These are phyloP conservation scores for Casuarina cunninghamiana DNA, from an alignment of 306 rosid genomes.

Conservation along the genomic window DNA sequence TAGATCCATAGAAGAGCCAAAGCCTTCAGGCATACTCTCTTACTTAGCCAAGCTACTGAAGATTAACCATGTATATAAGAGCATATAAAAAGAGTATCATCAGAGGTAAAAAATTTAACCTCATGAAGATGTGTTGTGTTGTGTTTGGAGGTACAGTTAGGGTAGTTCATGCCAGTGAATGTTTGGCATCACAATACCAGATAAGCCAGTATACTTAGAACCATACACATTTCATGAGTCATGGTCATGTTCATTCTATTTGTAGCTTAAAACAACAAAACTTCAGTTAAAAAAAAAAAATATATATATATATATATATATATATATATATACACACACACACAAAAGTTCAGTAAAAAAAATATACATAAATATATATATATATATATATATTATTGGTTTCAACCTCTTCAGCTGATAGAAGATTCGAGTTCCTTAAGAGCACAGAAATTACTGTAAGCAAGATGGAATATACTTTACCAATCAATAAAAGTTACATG, in stretches of 20 bases:
- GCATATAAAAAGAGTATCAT: not conserved
- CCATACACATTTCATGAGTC: not conserved
- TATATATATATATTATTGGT: not conserved
- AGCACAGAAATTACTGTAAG: not conserved
- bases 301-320: no score
- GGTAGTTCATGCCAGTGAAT: not conserved
- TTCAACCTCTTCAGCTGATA: not conserved
- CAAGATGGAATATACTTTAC: not conserved
- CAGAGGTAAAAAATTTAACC: not conserved
- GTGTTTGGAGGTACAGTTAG: not conserved
- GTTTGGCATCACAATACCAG: no score
- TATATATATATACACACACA: no score
- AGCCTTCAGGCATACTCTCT: not conserved
- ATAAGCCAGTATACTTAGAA: not conserved
- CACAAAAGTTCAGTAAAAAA: no score
- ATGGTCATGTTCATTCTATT: not conserved
- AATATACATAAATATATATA: no score
- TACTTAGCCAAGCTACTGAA: not conserved
- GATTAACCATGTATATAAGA: not conserved
- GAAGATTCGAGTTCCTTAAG: not conserved
- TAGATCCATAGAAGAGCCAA: no score
- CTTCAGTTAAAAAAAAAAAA: not conserved
- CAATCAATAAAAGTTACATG: not conserved
- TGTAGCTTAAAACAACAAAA: not conserved
- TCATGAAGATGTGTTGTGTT: not conserved